Evolutionary conservation across 2,329 filamentous ascomycete genomes (phyloP).

Genomic region (Onygena corvina): DNA sequence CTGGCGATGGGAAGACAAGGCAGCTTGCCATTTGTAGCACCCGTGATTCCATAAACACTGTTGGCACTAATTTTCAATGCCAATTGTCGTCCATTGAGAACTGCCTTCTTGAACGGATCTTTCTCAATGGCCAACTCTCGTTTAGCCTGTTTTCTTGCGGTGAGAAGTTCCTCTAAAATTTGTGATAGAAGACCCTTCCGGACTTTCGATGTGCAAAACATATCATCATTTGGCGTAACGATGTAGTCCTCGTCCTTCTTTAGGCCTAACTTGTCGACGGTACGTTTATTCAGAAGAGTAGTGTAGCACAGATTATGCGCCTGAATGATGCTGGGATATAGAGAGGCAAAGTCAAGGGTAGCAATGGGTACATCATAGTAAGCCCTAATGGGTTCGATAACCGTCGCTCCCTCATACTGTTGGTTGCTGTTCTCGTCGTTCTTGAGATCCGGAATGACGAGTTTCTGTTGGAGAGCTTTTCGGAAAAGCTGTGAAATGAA

Average conservation of each 20-base stretch:
- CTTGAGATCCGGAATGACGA: constrained; percentile 81
- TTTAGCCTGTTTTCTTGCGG: constrained; percentile 91
- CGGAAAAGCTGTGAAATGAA: constrained; percentile 96
- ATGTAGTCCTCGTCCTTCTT: constrained; percentile 93
- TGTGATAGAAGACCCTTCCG: constrained; percentile 86
- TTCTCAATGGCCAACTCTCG: constrained; percentile 77
- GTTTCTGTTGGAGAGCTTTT: constrained; percentile 81
- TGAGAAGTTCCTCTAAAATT: constrained; percentile 84
- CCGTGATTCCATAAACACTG: constrained; percentile 93
- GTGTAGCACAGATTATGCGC: constrained; percentile 98
- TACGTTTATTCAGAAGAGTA: constrained; percentile 68
- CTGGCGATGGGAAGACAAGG: constrained; percentile 91
- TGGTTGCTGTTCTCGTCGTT: constrained; percentile 70
- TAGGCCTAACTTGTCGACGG: constrained; percentile 62
- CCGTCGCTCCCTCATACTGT: constrained; percentile 93
- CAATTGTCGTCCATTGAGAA: constrained; percentile 91
- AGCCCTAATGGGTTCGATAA: constrained; percentile 86
- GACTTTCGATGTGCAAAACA: constrained; percentile 78
- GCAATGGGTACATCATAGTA: constrained; percentile 94
- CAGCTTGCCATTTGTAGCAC: constrained; percentile 88
- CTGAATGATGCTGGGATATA: constrained; percentile 98
- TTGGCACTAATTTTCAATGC: constrained; percentile 95
- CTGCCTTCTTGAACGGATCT: constrained; percentile 94
- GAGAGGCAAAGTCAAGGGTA: constrained; percentile 94
- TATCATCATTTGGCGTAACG: constrained; percentile 83